A percentile compares a stretch with the other conserved stretches of the same genome.
Evolutionary conservation across 2,329 filamentous ascomycete genomes (phyloP).

Genomic region (Colletotrichum neosansevieriae): DNA sequence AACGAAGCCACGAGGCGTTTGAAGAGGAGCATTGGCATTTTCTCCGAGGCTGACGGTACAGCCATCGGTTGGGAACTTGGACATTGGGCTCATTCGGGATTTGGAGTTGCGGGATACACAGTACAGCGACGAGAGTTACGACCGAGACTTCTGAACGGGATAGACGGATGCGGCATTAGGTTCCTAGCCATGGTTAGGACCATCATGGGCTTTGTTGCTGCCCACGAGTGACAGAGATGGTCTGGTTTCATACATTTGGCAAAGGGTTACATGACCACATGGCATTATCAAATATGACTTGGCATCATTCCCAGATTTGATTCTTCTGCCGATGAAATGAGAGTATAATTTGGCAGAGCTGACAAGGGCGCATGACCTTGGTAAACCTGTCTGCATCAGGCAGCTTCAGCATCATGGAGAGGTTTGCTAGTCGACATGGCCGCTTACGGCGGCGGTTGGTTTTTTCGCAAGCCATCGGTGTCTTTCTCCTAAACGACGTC

Average conservation of each 20-base stretch:
- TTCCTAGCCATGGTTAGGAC: conserved; percentile 15
- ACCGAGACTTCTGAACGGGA: conserved; percentile 8
- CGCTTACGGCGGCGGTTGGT: too few species aligned
- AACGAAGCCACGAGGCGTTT: conserved; percentile 39
- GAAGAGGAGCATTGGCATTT: conserved; percentile 26
- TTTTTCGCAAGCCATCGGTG: too few species aligned
- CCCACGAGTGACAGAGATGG: neutral
- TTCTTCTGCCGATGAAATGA: too few species aligned
- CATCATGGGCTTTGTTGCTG: neutral
- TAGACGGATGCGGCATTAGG: conserved; percentile 24
- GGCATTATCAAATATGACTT: neutral
- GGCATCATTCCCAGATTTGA: too few species aligned
- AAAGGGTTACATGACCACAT: neutral
- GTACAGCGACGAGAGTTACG: conserved; percentile 17
- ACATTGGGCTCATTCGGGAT: conserved; percentile 7
- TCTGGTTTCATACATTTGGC: neutral
- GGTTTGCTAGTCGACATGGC: too few species aligned
- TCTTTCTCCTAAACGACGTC: too few species aligned
- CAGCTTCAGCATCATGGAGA: too few species aligned
- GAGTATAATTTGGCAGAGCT: too few species aligned
- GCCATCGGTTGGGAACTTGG: conserved; percentile 4
- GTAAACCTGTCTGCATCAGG: too few species aligned
- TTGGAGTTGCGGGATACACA: conserved; percentile 27
- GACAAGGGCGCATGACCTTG: too few species aligned
- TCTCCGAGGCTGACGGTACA: neutral